A percentile compares a stretch with the other conserved stretches of the same genome.
Conservation (phyloP, 2,329 filamentous ascomycete species). For the Fusarium subglutinans region DNA sequence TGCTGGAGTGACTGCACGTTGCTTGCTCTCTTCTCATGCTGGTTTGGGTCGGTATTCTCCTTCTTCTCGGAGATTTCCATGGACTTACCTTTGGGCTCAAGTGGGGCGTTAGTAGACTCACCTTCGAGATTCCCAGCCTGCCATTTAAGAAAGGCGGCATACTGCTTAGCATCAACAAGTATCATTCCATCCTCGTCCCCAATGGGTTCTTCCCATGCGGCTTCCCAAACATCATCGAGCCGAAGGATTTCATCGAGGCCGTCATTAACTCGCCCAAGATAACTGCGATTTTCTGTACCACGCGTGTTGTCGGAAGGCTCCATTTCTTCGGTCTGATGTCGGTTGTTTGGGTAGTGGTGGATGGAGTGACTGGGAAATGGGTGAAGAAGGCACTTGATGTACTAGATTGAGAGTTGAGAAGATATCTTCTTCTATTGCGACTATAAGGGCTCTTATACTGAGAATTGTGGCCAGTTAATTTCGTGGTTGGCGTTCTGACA, state of each 20-base stretch:
- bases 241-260: not conserved
- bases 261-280: not conserved
- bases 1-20: not conserved
- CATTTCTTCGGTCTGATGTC: not conserved
- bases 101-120: not conserved
- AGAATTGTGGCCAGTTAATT: accelerated
- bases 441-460: not conserved
- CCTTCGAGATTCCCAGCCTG: not conserved
- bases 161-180: not conserved
- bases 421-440: no score
- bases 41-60: accelerated
- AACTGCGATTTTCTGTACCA: accelerated
- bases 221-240: not conserved
- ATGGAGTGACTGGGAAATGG: no score
- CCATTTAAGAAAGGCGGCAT: not conserved
- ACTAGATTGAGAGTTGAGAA: not conserved
- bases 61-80: not conserved
- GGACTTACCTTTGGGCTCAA: not conserved
- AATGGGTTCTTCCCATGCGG: not conserved
- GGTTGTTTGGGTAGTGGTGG: no score
- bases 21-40: not conserved
- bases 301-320: not conserved
- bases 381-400: not conserved
- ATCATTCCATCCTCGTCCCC: not conserved
- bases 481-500: not conserved